Evolutionary conservation across 2,329 filamentous ascomycete genomes (phyloP), one percentile per base, ranked within the genome.

Genomic region (Trichoderma brevicompactum): DNA sequence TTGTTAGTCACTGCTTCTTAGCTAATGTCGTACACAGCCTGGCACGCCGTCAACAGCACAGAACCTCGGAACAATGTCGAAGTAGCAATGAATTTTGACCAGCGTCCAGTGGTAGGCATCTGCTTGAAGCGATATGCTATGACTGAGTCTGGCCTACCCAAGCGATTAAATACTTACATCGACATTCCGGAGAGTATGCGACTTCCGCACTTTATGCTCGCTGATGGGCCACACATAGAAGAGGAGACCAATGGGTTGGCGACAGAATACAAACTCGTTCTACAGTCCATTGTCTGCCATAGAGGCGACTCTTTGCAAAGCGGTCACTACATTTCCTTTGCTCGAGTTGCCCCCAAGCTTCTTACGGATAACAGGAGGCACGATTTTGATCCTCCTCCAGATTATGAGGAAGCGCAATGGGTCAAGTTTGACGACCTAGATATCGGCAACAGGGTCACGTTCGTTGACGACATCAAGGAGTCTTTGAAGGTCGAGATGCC

Each of bases 251-350:
- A 87, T 69, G 89, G 87, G 0, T 86, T 96, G 2, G 91, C 89
- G 72, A 89, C 90, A n/a, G 94, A 96, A 69, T 98, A 97, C 80
- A 96, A 97, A 75, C 85, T 98, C 10, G 90, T 93, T 2, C 80
- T 99, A 56, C 94, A 97, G 76, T 94, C 94, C 0, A 89, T 96
- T 2, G 90, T 99, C 17, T 98, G 95, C 73, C 95, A 99, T 76
- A 87, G 93, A 40, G 95, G 95, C 7, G 87, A 89, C 40, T 93
- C 92, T 0, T 83, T 96, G 12, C 87, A 96, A 72, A 94, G 91
- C 13, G 95, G 95, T 0, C 95, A 99, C 75, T 99, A 99, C 74
- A 86, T 98, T 56, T 85, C 92, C 1, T 89, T 97, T 69, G 89
- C 94, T 40, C 86, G 94, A 59, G 91, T 92, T 3, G 88, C 88